Evolutionary conservation across 805 yeast species (phyloP).

Genomic region (Cyberlindnera saturnus): DNA sequence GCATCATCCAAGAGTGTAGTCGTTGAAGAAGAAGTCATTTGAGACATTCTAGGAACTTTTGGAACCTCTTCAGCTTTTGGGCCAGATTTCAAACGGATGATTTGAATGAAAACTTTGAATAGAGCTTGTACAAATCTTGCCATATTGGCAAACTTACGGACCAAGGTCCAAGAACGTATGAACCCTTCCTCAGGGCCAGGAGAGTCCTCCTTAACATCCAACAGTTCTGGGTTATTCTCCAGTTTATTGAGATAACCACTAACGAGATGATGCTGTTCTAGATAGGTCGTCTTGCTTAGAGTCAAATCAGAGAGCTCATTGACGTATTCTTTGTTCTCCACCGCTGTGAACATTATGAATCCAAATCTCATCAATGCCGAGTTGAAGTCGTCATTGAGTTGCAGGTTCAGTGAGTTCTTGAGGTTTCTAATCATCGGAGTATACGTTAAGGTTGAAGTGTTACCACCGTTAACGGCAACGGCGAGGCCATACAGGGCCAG

Average conservation of each 20-base stretch:
- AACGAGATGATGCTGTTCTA: slow-evolving; percentile 31
- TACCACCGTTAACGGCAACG: slow-evolving; percentile 48
- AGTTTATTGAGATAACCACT: slow-evolving; percentile 20
- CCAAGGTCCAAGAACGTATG: slow-evolving; percentile 8
- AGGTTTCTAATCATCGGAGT: slow-evolving; percentile 31
- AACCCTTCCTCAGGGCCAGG: not conserved
- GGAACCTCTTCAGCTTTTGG: not conserved
- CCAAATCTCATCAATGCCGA: slow-evolving; percentile 56
- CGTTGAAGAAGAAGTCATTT: too few relatives aligned
- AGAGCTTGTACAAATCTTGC: slow-evolving; percentile 8
- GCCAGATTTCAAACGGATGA: not conserved
- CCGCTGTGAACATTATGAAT: slow-evolving; percentile 57
- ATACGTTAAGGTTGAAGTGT: slow-evolving; percentile 25
- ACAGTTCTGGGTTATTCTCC: slow-evolving; percentile 21
- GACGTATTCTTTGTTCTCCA: slow-evolving; percentile 60
- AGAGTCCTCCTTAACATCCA: not conserved
- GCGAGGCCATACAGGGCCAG: slow-evolving; percentile 51
- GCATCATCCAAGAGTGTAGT: not conserved
- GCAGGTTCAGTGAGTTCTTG: slow-evolving; percentile 33
- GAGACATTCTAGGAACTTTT: not conserved
- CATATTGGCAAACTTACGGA: slow-evolving; percentile 9
- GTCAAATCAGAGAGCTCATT: slow-evolving; percentile 47
- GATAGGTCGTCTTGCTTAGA: slow-evolving; percentile 49
- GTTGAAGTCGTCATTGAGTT: slow-evolving; percentile 57
- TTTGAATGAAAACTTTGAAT: slow-evolving; percentile 4